phyloP scores from a whole-genome alignment of 2,329 filamentous ascomycete genomes.

The Endocalyx cinctus region DNA sequence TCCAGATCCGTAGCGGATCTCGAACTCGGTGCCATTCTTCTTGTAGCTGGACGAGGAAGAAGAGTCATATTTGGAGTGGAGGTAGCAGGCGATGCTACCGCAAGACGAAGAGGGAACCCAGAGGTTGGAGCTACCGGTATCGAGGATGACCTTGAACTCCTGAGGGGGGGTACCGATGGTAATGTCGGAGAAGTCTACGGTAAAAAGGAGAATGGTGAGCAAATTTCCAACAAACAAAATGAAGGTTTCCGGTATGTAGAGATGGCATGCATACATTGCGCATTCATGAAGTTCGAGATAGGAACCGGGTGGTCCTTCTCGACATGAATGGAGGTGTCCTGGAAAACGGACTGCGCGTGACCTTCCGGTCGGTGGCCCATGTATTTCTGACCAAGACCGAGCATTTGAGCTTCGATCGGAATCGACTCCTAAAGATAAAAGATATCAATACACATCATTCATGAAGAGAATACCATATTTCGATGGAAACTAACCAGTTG shows the following conservation, averaged over 20 bases:
- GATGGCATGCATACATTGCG: constrained; percentile 70
- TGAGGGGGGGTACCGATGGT: constrained; percentile 87
- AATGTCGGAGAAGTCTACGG: constrained; percentile 98
- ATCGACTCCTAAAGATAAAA: constrained; percentile 65
- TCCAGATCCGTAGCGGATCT: constrained; percentile 93
- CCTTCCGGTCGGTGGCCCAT: constrained; percentile 71
- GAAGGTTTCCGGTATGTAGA: background rate
- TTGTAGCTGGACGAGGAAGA: constrained; percentile 84
- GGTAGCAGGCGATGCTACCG: constrained; percentile 94
- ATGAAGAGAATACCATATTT: too few relatives aligned
- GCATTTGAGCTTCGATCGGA: constrained; percentile 76
- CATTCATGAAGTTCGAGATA: constrained; percentile 96
- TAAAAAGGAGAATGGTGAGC: constrained; percentile 1
- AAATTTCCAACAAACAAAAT: background rate
- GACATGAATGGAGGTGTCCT: constrained; percentile 61
- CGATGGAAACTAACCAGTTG: constrained; percentile 67
- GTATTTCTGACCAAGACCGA: constrained; percentile 91
- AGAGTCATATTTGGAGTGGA: constrained; percentile 95
- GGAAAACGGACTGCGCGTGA: constrained; percentile 75
- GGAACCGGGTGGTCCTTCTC: constrained; percentile 75
- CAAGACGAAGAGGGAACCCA: constrained; percentile 94
- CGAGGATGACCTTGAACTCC: constrained; percentile 95
- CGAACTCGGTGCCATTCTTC: constrained; percentile 87
- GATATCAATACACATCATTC: too few relatives aligned
- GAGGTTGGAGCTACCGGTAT: constrained; percentile 97